A percentile compares a stretch with the other conserved stretches of the same genome.
Conservation (phyloP, 2,329 filamentous ascomycete species). For the Talaromyces rugulosus region DNA sequence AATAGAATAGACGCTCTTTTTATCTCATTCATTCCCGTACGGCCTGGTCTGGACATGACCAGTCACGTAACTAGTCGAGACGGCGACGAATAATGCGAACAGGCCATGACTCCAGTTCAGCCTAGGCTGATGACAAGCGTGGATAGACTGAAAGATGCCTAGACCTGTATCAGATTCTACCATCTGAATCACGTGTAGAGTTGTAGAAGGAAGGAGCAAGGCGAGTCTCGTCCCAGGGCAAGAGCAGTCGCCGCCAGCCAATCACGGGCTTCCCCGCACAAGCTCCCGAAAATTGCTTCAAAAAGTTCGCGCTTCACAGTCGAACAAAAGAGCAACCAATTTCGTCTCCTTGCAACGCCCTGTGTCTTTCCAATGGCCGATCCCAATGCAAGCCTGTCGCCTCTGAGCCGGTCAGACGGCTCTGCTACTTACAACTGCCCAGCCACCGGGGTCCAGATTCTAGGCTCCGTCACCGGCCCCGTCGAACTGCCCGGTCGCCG, state of each 20-base stretch:
- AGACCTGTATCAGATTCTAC: no score
- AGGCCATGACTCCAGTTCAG: background rate
- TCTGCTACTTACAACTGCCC: slow-evolving; percentile 40
- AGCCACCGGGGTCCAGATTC: slow-evolving; percentile 66
- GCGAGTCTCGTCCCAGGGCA: background rate
- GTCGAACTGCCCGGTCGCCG: slow-evolving; percentile 76
- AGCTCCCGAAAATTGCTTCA: background rate
- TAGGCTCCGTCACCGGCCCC: slow-evolving; percentile 86
- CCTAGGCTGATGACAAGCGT: background rate
- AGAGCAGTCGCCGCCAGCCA: background rate
- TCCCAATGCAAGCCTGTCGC: slow-evolving; percentile 30
- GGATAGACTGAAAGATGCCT: background rate
- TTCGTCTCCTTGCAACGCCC: background rate
- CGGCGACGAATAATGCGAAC: background rate
- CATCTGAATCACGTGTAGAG: background rate
- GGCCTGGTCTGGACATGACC: background rate
- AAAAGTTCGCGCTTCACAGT: background rate
- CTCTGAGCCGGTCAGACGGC: slow-evolving; percentile 35
- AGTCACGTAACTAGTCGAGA: background rate
- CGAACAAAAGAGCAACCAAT: background rate
- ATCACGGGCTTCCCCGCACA: background rate
- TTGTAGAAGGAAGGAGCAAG: background rate
- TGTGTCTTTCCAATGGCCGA: slow-evolving; percentile 27
- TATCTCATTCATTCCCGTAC: background rate
- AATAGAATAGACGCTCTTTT: background rate